These are phyloP conservation scores for Teunomyces aglyptinius DNA, from an alignment of 805 yeast species.

Conservation along the genomic window DNA sequence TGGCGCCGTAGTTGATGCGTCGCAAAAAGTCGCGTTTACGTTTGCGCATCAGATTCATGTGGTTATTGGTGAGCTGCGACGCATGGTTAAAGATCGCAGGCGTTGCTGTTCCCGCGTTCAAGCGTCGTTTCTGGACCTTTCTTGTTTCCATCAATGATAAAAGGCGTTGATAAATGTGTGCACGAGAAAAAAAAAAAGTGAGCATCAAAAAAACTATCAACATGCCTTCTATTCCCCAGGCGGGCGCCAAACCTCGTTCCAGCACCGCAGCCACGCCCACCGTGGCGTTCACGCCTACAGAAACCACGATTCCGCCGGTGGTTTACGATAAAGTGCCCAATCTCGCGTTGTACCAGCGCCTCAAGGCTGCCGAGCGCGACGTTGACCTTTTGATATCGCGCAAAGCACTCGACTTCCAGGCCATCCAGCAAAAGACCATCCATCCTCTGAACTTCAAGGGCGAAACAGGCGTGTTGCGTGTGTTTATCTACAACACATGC, in stretches of 20 bases:
- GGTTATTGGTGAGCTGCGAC: constrained; percentile 24
- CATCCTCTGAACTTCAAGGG: constrained; percentile 36
- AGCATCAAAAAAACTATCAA: neutral
- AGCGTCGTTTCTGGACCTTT: constrained; percentile 25
- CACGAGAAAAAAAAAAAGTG: neutral
- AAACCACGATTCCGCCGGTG: constrained; percentile 35
- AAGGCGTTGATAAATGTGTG: neutral
- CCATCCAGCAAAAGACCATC: constrained; percentile 44
- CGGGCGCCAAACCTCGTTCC: constrained; percentile 26
- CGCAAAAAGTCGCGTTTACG: constrained; percentile 34
- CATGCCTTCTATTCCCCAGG: constrained; percentile 18
- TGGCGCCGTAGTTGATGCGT: constrained; percentile 36
- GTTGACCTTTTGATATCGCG: constrained; percentile 80
- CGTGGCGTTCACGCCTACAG: constrained; percentile 43
- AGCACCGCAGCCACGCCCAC: constrained; percentile 37
- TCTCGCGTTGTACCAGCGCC: constrained; percentile 65
- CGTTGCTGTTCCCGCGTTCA: constrained; percentile 5
- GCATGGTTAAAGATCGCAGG: constrained; percentile 17
- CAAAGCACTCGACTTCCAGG: constrained; percentile 83
- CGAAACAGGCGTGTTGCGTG: constrained; percentile 64
- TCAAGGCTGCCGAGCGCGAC: constrained; percentile 77
- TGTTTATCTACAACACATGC: constrained; percentile 77
- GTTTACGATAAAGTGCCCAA: constrained; percentile 56
- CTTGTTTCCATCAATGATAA: constrained; percentile 1
- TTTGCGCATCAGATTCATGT: constrained; percentile 33